Evolutionary conservation across 1,139 yeast genomes (phyloP).

Genomic region (Suhomyces guaymorum): DNA sequence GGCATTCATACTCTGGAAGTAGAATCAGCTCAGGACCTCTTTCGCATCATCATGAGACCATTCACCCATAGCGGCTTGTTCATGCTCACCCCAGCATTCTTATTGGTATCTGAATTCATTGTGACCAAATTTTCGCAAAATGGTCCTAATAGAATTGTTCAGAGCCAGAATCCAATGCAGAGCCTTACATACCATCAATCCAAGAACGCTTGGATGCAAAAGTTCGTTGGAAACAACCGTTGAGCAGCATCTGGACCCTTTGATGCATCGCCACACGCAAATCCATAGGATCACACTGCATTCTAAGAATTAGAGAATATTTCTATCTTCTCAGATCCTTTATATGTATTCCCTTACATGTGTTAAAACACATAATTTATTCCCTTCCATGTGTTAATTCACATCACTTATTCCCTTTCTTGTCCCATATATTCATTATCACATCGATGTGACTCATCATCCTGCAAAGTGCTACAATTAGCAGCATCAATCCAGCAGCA

Average conservation of each 20-base stretch:
- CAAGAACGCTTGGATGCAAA: slow-evolving; percentile 4
- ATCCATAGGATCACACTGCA: too few species aligned
- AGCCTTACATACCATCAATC: slow-evolving; percentile 5
- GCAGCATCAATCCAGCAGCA: too few species aligned
- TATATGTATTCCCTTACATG: too few species aligned
- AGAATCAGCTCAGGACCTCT: not conserved
- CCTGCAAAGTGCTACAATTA: too few species aligned
- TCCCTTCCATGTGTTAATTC: too few species aligned
- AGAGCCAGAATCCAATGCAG: slow-evolving; percentile 2
- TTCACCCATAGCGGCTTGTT: slow-evolving; percentile 20
- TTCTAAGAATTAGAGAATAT: too few species aligned
- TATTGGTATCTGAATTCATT: slow-evolving; percentile 21
- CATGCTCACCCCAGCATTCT: slow-evolving; percentile 22
- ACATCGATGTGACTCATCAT: too few species aligned
- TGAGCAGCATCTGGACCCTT: not conserved
- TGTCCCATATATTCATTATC: too few species aligned
- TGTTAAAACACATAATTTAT: too few species aligned
- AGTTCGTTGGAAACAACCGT: slow-evolving; percentile 1
- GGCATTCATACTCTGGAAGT: slow-evolving; percentile 6
- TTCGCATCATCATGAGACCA: slow-evolving; percentile 15
- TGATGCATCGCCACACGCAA: too few species aligned
- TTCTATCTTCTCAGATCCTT: too few species aligned
- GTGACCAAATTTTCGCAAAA: slow-evolving; percentile 19
- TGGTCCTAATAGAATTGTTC: slow-evolving; percentile 18
- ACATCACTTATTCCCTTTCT: too few species aligned